Conservation (phyloP, 129 eudicot genomes). For the Escallonia herrerae region DNA sequence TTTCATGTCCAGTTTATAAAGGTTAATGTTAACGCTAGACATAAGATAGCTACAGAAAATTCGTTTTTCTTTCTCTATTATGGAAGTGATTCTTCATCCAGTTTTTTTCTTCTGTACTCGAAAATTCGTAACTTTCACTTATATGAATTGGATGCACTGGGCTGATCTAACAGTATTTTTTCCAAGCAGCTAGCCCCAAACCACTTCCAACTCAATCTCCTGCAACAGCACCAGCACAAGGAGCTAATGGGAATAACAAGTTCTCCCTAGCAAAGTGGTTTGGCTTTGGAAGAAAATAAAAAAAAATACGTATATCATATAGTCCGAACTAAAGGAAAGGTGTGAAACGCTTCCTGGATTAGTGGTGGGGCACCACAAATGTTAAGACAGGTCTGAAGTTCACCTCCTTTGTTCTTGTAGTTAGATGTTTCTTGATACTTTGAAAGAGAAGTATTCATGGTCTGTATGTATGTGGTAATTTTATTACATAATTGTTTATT, state of each 20-base stretch:
- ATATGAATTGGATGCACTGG: neutral
- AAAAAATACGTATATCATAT: slow-evolving; percentile 4
- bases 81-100: too few relatives aligned
- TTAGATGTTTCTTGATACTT: slow-evolving; percentile 2
- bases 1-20: too few relatives aligned
- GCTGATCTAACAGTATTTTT: slow-evolving; percentile 10
- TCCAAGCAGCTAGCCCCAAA: slow-evolving; percentile 45
- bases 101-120: neutral
- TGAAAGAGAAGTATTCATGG: slow-evolving; percentile 9
- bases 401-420: slow-evolving; percentile 5
- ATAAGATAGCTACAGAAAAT: too few relatives aligned
- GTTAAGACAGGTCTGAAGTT: slow-evolving; percentile 1
- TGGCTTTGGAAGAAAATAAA: slow-evolving; percentile 61
- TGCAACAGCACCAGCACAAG: slow-evolving; percentile 25
- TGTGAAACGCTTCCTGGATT: slow-evolving; percentile 1
- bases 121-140: neutral
- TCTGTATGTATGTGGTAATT: neutral
- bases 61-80: too few relatives aligned
- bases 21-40: too few relatives aligned
- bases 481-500: slow-evolving; percentile 20
- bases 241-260: slow-evolving; percentile 54
- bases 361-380: neutral
- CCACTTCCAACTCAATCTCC: slow-evolving; percentile 42
- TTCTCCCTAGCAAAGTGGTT: slow-evolving; percentile 68
- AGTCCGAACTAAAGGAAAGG: neutral